Base-by-base conservation (phyloP, 129 eudicot species). In the Chrysanthemum seticuspe region DNA sequence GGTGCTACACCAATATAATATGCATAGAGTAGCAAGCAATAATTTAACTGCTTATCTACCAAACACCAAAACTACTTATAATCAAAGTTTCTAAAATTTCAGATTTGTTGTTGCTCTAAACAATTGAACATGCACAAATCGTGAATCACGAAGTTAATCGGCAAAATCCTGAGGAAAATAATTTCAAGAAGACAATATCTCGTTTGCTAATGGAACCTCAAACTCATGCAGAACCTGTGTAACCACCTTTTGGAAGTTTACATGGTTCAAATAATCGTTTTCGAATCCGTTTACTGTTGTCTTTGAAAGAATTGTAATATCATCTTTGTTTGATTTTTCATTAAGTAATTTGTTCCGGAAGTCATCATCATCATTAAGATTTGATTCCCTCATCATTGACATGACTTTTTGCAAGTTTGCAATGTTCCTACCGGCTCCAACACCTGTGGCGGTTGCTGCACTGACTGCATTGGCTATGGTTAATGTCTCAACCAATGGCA, bases 391-490 rank as follows among this genome's bases (percentile, higher is more conserved):
- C 16, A 95, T 71, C 10, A 95, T 81, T 72, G 75, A 79, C 74
- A 70, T 18, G 44, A 88, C 96, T 68, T 86, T 80, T 48, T 76
- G 79, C 62, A 83, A 71, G 4, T 81, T 74, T 11, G 99, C 97
- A 51, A 94, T 96, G 0, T 90, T 94, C 65, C 99, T 86, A 48
- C 99, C 99, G 49, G 99, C 99, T 74, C 99, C 99, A 66, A 93
- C 88, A 65, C 99, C 96, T 81, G 84, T 95, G 67, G 99, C 99
- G 15, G 99, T 95, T 65, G 99, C 96, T 63, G 99, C 97, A 61
- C 99, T 96, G 15, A 91, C 95, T 10, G 97, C 99, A 73, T 95
- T 91, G 68, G 99, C 95, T 8, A 88, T 52, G 13, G 96, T 84
- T 76, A 90, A 71, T 25, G 96, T 88, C 34, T 85, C 48, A 18